phyloP scores from a whole-genome alignment of 495 filamentous ascomycete species.

The Extremus antarcticus region DNA sequence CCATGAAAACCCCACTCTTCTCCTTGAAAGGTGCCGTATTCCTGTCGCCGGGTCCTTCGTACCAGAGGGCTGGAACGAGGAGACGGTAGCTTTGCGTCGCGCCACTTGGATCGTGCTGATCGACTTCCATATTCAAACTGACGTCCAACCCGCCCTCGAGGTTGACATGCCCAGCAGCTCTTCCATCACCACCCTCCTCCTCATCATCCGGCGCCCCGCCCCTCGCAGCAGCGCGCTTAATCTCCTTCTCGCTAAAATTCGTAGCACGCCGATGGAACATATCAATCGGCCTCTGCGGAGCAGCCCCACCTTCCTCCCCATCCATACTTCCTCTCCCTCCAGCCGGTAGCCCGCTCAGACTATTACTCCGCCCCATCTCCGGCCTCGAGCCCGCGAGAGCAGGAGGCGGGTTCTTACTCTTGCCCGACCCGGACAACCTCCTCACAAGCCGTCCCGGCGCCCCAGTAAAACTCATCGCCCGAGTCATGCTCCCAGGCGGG shows the following conservation, averaged over 20 bases:
- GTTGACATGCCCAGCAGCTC: constrained; percentile 39
- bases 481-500: constrained; percentile 14
- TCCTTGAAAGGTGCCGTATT: constrained; percentile 29
- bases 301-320: neutral
- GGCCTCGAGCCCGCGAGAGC: neutral
- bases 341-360: constrained; percentile 1
- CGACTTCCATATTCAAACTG: constrained; percentile 76
- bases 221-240: constrained; percentile 29
- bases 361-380: neutral
- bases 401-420: neutral
- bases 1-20: neutral
- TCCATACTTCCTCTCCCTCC: neutral
- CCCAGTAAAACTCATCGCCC: constrained; percentile 10
- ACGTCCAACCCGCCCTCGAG: constrained; percentile 74
- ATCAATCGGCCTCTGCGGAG: constrained; percentile 19
- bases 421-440: constrained; percentile 16
- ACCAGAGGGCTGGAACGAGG: constrained; percentile 64
- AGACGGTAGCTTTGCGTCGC: constrained; percentile 79
- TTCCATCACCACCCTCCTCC: constrained; percentile 16
- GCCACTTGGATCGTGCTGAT: constrained; percentile 72
- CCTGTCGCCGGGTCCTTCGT: constrained; percentile 38
- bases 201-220: constrained; percentile 20
- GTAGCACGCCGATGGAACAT: constrained; percentile 66
- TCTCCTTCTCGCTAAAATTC: constrained; percentile 50
- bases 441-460: constrained; percentile 22